Conservation (phyloP, 176 grass and related monocot species). For the Oryza coarctata region DNA sequence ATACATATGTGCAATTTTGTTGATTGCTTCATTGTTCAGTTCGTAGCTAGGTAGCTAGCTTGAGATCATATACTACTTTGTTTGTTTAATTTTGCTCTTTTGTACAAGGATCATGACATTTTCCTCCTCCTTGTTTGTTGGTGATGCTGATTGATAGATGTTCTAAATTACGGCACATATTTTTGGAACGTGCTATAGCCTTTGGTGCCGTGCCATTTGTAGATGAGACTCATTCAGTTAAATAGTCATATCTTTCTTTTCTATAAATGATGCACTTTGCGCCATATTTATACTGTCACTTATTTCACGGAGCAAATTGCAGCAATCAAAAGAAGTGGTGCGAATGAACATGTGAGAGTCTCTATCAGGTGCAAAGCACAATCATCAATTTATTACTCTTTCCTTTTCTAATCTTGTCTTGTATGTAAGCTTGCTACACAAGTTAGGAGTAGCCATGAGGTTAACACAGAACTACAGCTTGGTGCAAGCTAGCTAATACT, state of each 20-base stretch:
- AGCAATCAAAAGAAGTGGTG: not conserved
- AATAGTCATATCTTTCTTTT: not conserved
- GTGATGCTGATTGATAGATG: not conserved
- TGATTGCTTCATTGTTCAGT: slow-evolving; percentile 25
- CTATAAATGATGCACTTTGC: not conserved
- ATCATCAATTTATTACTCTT: not conserved
- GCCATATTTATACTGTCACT: not conserved
- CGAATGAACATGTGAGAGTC: too few species aligned
- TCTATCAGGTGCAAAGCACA: not conserved
- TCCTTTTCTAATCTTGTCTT: not conserved
- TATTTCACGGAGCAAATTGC: too few species aligned
- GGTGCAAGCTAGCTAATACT: slow-evolving; percentile 26
- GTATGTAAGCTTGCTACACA: slow-evolving; percentile 30
- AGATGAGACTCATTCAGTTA: too few species aligned
- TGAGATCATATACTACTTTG: not conserved
- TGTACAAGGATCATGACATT: not conserved
- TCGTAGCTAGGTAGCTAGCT: not conserved
- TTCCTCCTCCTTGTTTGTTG: not conserved
- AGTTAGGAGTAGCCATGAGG: slow-evolving; percentile 15
- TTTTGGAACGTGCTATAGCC: not conserved
- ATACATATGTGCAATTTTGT: slow-evolving; percentile 7
- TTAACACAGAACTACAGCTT: slow-evolving; percentile 14
- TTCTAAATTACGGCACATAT: not conserved
- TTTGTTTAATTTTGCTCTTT: slow-evolving; percentile 7
- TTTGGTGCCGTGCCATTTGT: not conserved